Conservation (phyloP, 225 moss, liverwort and hornwort genomes). For the Rhytidiadelphus loreus region DNA sequence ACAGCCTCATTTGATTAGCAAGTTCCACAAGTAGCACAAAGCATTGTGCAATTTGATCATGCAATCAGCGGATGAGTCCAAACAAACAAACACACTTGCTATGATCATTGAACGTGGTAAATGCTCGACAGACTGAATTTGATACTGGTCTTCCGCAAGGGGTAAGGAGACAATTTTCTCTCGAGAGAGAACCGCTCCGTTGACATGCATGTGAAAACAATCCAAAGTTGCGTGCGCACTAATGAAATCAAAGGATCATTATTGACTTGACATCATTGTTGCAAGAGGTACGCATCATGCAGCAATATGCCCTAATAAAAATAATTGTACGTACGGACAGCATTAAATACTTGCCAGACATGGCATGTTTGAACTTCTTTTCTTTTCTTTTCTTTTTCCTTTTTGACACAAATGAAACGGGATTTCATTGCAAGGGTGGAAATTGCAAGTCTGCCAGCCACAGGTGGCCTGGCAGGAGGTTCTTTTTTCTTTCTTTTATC, state of each 20-base stretch:
- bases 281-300: neutral
- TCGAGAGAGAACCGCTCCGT: neutral
- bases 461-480: too few species aligned
- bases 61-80: neutral
- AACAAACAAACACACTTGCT: neutral
- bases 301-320: neutral
- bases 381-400: neutral
- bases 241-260: neutral
- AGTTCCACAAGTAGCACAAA: neutral
- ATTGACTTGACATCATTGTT: neutral
- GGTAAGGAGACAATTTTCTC: neutral
- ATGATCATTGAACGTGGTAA: neutral
- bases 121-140: neutral
- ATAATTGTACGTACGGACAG: neutral
- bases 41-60: neutral
- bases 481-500: too few species aligned
- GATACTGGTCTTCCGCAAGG: neutral
- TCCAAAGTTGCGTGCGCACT: neutral
- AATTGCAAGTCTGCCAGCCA: too few species aligned
- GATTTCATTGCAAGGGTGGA: too few species aligned
- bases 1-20: neutral
- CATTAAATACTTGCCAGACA: slow-evolving; percentile 6
- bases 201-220: neutral
- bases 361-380: neutral
- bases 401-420: neutral